These are phyloP conservation scores for Solanum aculeatissimum DNA, from an alignment of 305 asterid genomes.

Conservation along the genomic window DNA sequence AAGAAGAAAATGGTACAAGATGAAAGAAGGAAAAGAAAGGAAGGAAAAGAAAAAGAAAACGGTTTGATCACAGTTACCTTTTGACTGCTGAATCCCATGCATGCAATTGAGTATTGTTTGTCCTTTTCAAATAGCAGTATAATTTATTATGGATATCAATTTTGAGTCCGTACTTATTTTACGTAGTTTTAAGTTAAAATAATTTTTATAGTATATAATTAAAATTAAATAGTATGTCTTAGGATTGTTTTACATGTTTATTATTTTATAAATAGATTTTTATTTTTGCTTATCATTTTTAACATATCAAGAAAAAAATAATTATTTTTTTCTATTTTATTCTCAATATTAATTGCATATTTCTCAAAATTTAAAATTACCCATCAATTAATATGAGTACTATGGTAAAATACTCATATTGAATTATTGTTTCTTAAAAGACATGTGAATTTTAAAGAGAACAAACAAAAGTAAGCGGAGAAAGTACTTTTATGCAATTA, in stretches of 20 bases:
- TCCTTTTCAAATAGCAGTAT: neutral
- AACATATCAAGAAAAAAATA: no score
- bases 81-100: conserved; percentile 4
- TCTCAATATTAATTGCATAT: no score
- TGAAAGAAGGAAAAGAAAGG: neutral
- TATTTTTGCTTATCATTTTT: neutral
- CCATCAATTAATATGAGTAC: no score
- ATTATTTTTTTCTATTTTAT: no score
- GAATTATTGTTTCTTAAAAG: neutral
- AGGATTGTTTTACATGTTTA: neutral
- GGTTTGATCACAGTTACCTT: conserved; percentile 1
- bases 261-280: neutral
- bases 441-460: neutral
- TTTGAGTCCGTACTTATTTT: neutral
- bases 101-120: neutral
- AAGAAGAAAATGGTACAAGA: neutral
- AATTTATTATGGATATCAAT: neutral
- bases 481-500: no score
- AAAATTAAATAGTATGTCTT: neutral
- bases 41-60: neutral
- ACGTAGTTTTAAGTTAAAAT: neutral
- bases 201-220: neutral
- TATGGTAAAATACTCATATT: neutral
- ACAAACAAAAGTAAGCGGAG: neutral
- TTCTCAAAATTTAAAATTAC: no score